Base-by-base conservation (phyloP, 2,329 filamentous ascomycete genomes). In the Fusarium mundagurra region DNA sequence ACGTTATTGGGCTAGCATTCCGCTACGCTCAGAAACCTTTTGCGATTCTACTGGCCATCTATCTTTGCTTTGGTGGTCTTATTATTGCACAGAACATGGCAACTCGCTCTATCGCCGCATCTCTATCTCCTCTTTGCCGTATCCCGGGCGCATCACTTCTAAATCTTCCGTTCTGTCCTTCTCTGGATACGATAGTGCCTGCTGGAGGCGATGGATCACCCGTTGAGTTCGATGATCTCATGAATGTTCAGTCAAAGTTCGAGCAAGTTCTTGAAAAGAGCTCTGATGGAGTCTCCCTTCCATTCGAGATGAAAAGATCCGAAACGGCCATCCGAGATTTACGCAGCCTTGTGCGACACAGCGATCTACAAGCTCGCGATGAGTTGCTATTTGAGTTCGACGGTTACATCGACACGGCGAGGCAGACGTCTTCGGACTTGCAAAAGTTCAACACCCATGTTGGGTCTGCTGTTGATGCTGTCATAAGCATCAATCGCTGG, bases 391-490 rank as follows among this genome's bases (percentile, higher is more conserved):
- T 91, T 29, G 93, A 96, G 80, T 93, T 97, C 64, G 89, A 93
- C 71, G 89, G 89, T 57, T 97, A 95, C 82, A 90, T 96, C 74
- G 90, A 92, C 16, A 90, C 89, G 1, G 91, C 92, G 5, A 86
- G 90, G 8, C 86, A 88, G 53, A 91, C 92, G 3, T 90, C 92
- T 8, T 86, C 87, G 50, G 90, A 93, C 64, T 86, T 96, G 9
- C 91, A 92, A 69, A 88, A 87, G 66, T 96, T 95, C 86, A 95
- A 95, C 82, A 91, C 89, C 1, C 91, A 92, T 75, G 92, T 95
- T 73, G 92, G 92, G 9, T 88, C 90, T 17, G 91, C 92, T 4
- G 91, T 95, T 41, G 93, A 96, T 78, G 89, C 89, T 41, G 91
- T 95, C 57, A 91, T 95, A 67, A 89, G 87, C 71, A 94, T 93